These are phyloP conservation scores for Podospora anserina DNA, from an alignment of 495 filamentous ascomycete species.

Conservation along the genomic window DNA sequence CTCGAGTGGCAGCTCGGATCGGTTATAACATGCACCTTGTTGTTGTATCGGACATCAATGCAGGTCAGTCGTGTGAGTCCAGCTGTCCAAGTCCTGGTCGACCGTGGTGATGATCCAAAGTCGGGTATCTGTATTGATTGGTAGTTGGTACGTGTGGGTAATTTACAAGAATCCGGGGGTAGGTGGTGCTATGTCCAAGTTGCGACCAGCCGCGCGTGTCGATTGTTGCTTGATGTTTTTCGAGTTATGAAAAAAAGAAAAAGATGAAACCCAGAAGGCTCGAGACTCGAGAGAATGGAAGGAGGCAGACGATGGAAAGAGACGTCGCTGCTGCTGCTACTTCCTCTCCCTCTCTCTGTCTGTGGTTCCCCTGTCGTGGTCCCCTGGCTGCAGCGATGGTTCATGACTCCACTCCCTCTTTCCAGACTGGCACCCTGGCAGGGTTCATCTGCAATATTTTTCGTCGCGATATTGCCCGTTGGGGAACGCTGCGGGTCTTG, in stretches of 20 bases:
- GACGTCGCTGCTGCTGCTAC: not conserved
- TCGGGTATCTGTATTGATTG: not conserved
- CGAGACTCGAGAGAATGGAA: not conserved
- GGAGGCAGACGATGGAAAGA: not conserved
- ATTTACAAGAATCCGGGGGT: slow-evolving; percentile 9
- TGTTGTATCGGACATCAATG: slow-evolving; percentile 20
- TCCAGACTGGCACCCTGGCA: slow-evolving; percentile 6
- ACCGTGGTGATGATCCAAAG: not conserved
- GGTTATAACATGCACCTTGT: not conserved
- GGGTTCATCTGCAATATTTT: slow-evolving; percentile 29
- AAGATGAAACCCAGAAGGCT: not conserved
- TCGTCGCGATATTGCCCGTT: slow-evolving; percentile 28
- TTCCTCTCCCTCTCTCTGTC: not conserved
- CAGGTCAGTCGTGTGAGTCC: not conserved
- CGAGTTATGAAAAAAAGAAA: not conserved
- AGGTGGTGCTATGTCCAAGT: not conserved
- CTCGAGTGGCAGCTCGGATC: not conserved
- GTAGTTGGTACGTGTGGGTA: slow-evolving; percentile 7
- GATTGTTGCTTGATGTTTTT: not conserved
- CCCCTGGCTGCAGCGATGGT: not conserved
- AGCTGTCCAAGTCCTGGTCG: no score
- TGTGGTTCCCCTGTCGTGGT: not conserved
- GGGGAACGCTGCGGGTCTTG: slow-evolving; percentile 21
- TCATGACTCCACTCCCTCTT: not conserved
- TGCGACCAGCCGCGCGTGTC: not conserved